Evolutionary conservation across 116 monocot genomes (phyloP), one percentile per base, ranked within the genome.

Genomic region (Thalassia testudinum): DNA sequence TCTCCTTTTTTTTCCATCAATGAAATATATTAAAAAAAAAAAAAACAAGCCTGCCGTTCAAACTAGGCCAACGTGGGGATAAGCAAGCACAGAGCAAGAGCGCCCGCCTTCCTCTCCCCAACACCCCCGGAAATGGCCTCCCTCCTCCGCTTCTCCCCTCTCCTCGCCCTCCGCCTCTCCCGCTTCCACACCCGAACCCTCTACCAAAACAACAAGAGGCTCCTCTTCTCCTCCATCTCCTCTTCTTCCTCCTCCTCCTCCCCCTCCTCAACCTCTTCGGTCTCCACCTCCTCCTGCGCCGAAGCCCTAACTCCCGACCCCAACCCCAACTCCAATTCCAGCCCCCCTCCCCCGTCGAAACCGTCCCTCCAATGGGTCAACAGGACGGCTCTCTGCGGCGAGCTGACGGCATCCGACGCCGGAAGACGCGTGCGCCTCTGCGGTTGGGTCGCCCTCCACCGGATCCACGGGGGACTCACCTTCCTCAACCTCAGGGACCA

Each of bases 381-480:
- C 13, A 71, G 85, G 60, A 82, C 76, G 15, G 78, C 56, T 12
- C 43, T 58, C 12, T 97, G 89, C 22, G 89, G 95, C 15, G 85
- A 85, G 23, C 26, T 97, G 30, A 69, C 79, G 42, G 54, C 61
- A 6, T 72, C 28, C 14, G 89, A 88, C 45, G 77, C 82, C 37
- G 95, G 95, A 12, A 62, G 59, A 22, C 78, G 79, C 21, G 89
- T 97, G 49, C 49, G 62, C 20, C 78, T 97, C 47, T 82, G 88
- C 49, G 95, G 95, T 3, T 97, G 88, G 89, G 95, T 97, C 37
- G 89, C 89, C 5, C 66, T 97, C 18, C 95, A 81, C 40, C 53
- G 95, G 67, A 58, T 82, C 45, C 95, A 97, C 21, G 88, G 85
- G 6, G 89, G 95, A 0, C 75, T 97, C 49, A 97, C 85, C 48